These are phyloP conservation scores for Candida silvicultrix DNA, from an alignment of 805 yeast genomes.

Conservation along the genomic window DNA sequence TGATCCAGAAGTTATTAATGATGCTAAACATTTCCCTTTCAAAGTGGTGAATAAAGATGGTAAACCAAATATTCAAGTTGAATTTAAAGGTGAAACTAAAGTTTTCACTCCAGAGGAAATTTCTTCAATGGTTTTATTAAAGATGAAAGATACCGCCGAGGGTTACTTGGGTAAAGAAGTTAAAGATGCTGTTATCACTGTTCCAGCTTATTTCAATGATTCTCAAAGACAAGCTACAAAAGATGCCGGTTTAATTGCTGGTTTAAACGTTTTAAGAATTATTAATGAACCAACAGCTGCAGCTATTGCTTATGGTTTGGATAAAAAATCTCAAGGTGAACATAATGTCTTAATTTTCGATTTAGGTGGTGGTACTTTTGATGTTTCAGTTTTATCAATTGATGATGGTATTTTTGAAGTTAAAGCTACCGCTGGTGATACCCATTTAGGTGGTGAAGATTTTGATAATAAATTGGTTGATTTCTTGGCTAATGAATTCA, in stretches of 20 bases:
- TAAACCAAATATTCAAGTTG: constrained; percentile 84
- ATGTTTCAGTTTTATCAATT: constrained; percentile 88
- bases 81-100: constrained; percentile 82
- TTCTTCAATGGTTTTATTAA: constrained; percentile 84
- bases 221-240: constrained; percentile 98
- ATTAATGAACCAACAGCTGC: constrained; percentile 98
- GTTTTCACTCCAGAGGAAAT: constrained; percentile 90
- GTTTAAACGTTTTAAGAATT: constrained; percentile 89
- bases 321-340: constrained; percentile 58
- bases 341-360: constrained; percentile 90
- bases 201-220: constrained; percentile 96
- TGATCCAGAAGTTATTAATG: constrained; percentile 74
- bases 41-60: constrained; percentile 70
- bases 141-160: constrained; percentile 94
- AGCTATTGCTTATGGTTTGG: constrained; percentile 96
- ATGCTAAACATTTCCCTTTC: constrained; percentile 87
- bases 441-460: constrained; percentile 98
- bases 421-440: constrained; percentile 80
- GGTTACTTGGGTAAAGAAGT: constrained; percentile 75
- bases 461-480: constrained; percentile 94
- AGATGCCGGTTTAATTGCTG: constrained; percentile 96
- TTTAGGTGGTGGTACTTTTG: constrained; percentile 99
- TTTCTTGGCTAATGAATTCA: constrained; percentile 91
- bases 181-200: constrained; percentile 90
- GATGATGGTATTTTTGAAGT: constrained; percentile 97